Evolutionary conservation across 495 filamentous ascomycete species (phyloP).

Genomic region (Podospora bellae-mahoneyi): DNA sequence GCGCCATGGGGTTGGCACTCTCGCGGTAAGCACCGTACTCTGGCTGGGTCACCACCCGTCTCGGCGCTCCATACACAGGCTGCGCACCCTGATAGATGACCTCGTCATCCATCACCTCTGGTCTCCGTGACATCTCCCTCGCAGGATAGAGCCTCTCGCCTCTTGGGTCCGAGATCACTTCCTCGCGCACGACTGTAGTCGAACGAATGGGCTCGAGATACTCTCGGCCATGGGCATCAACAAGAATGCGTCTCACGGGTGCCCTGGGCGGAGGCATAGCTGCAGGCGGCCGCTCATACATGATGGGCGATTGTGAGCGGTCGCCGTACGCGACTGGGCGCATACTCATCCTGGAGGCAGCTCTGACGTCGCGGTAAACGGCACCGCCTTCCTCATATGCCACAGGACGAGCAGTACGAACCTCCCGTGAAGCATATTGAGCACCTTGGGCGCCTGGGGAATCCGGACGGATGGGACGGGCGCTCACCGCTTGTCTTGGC

Average conservation of each 20-base stretch:
- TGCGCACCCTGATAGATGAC: constrained; percentile 46
- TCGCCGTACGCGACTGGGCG: constrained; percentile 51
- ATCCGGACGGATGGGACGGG: constrained; percentile 41
- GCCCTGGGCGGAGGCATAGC: constrained; percentile 57
- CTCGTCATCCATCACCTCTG: constrained; percentile 47
- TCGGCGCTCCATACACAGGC: constrained; percentile 37
- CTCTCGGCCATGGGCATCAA: constrained; percentile 68
- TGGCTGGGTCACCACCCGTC: constrained; percentile 53
- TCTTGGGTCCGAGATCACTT: constrained; percentile 40
- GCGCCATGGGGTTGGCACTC: constrained; percentile 37
- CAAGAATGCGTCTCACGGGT: constrained; percentile 56
- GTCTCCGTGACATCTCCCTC: constrained; percentile 52
- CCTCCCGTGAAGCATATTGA: constrained; percentile 42
- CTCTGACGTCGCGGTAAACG: constrained; percentile 55
- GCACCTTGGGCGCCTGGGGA: constrained; percentile 48
- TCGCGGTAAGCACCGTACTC: constrained; percentile 53
- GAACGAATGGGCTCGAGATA: constrained; percentile 60
- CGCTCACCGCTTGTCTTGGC: constrained; percentile 41
- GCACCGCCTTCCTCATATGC: constrained; percentile 49
- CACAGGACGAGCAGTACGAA: constrained; percentile 52
- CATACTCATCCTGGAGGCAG: constrained; percentile 40
- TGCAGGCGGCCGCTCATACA: constrained; percentile 46
- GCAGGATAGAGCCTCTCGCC: constrained; percentile 44
- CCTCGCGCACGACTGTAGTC: constrained; percentile 39
- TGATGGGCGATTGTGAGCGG: constrained; percentile 56